Evolutionary conservation across 176 grass and related monocot genomes (phyloP).

Genomic region (Secale cereale): DNA sequence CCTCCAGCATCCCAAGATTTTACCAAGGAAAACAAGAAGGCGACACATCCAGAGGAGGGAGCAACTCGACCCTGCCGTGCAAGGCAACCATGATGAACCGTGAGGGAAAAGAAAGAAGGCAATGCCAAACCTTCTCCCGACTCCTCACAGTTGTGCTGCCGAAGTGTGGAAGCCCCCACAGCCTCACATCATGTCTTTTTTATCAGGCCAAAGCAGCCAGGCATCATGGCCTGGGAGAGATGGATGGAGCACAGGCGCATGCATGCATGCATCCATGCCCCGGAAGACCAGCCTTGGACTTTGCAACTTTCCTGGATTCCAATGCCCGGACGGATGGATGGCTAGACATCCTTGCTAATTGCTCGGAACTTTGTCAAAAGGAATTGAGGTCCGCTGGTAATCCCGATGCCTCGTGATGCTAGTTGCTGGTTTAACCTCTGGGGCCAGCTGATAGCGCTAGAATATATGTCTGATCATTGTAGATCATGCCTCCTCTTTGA

Average conservation of each 20-base stretch:
- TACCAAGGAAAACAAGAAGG: neutral
- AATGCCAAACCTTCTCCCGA: constrained; percentile 27
- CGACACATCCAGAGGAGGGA: neutral
- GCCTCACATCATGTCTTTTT: constrained; percentile 21
- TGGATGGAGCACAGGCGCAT: constrained; percentile 6
- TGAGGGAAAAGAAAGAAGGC: constrained; percentile 19
- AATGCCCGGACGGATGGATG: constrained; percentile 41
- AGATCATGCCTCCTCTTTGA: constrained; percentile 40
- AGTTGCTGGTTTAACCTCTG: constrained; percentile 28
- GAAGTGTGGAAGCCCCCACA: constrained; percentile 6
- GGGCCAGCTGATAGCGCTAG: constrained; percentile 7
- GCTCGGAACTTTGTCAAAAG: constrained; percentile 42
- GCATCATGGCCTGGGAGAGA: constrained; percentile 44
- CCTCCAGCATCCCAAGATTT: neutral
- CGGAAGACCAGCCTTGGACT: constrained; percentile 29
- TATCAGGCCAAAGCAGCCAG: constrained; percentile 34
- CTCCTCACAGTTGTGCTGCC: neutral
- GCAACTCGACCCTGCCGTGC: constrained; percentile 3
- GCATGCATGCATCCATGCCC: neutral
- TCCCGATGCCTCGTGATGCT: constrained; percentile 43
- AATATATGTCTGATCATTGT: constrained; percentile 56
- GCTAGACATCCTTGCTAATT: constrained; percentile 34
- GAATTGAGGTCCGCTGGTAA: constrained; percentile 42
- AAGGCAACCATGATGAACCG: constrained; percentile 29
- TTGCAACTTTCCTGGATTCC: constrained; percentile 53